Evolutionary conservation across 73 alveolate species (phyloP), one percentile per base, ranked within the genome.

Genomic region (Tetrahymena elliotti): DNA sequence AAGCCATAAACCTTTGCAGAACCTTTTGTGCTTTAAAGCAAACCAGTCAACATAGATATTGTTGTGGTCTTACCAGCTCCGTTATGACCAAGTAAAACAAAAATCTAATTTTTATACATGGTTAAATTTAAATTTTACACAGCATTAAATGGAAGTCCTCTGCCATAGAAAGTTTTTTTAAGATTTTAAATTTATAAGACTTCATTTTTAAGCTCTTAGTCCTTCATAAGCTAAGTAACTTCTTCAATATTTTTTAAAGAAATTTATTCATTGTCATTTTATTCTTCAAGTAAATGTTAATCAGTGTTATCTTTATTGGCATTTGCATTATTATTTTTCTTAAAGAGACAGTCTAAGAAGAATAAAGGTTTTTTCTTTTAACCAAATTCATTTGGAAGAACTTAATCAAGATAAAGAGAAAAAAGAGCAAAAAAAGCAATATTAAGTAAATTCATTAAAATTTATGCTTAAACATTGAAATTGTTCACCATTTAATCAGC

Each of bases 311-410:
- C 52, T 84, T 38, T 84, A 36, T 27, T 34, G 20, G 13, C 31
- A 33, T 47, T 47, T 47, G 52, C 35, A 24, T 37, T 3, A 37
- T 84, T 37, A 8, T 24, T 33, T 18, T 84, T 37, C 37, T 38
- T 84, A 84, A 37, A 37, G 6, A 38, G 31, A 13, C 39, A 36
- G 18, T 16, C 68, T 35, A 93, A 53, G 33, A 97, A 93, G 83
- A 97, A 97, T 95, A 96, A 97, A 93, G 96, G 97, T 52, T 96
- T 97, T 94, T 94, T 97, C 40, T 94, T 93, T 38, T 95, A 94
- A 0, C 99, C 99, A 95, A 95, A 97, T 83, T 94, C 98, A 96
- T 94, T 97, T 27, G 98, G 98, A 52, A 97, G 83, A 92, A 97
- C 98, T 94, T 95, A 93, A 83, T 97, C 98, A 8, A 97, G 53